Evolutionary conservation across 345 rosid genomes (phyloP), one percentile per base, ranked within the genome.

Genomic region (Lepidium aucheri): DNA sequence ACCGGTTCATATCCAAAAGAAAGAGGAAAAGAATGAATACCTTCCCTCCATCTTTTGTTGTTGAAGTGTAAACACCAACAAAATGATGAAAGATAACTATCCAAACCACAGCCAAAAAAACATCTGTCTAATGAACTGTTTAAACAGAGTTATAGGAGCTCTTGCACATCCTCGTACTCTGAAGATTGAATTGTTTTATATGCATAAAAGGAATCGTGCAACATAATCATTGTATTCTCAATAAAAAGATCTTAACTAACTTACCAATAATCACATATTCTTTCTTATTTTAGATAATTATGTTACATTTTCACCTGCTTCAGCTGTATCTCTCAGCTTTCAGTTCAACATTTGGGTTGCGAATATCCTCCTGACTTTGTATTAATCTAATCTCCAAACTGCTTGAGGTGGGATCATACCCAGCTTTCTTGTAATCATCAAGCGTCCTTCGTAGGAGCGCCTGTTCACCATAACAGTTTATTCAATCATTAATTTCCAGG

Each of bases 351-450:
- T 73, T 80, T 3, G 99, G 99, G 53, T 80, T 83, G 32, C 90
- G 90, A 35, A 91, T 89, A 59, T 87, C 91, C 3, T 91, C 91
- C 65, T 95, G 99, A 70, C 97, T 88, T 75, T 91, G 99, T 70
- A 95, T 83, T 69, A 95, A 65, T 63, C 95, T 84, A 59, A 91
- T 95, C 67, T 95, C 99, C 78, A 95, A 78, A 69, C 97, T 91
- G 77, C 99, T 91, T 14, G 95, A 76, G 33, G 79, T 45, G 0
- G 78, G 81, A 79, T 88, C 79, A 34, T 74, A 91, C 51, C 87
- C 93, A 1, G 81, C 93, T 2, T 65, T 69, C 28, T 34, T 7
- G 53, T 95, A 95, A 60, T 89, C 99, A 63, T 74, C 77, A 70
- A 89, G 49, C 1, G 99, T 91, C 76, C 91, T 84, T 68, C 67